Percentiles rank a stretch among this genome's conserved stretches.
Evolutionary conservation across 352 stramenopile species (phyloP).

Genomic region (Globisporangium echinulatum): DNA sequence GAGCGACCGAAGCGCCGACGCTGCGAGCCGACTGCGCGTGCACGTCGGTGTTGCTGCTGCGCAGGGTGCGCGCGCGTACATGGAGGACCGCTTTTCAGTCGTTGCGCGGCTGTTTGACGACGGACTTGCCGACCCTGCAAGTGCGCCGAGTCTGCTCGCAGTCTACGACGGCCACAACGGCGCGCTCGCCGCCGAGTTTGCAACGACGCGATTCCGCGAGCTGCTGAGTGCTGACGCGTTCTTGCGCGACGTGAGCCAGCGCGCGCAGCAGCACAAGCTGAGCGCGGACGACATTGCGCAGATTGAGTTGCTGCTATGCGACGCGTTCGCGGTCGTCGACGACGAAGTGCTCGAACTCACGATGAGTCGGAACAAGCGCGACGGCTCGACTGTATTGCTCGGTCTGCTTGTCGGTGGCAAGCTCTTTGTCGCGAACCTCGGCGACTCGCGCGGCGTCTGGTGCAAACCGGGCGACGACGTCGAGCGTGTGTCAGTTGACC

Average conservation of each 20-base stretch:
- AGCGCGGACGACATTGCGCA: slow-evolving; percentile 38
- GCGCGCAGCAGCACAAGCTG: slow-evolving; percentile 22
- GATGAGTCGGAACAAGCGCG: slow-evolving; percentile 58
- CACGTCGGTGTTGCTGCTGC: slow-evolving; percentile 41
- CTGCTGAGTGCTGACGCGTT: slow-evolving; percentile 42
- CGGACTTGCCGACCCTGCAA: slow-evolving; percentile 26
- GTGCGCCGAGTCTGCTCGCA: slow-evolving; percentile 47
- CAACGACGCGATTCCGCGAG: slow-evolving; percentile 48
- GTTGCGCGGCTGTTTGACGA: slow-evolving; percentile 56
- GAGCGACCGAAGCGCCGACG: slow-evolving; percentile 11
- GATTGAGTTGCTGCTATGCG: slow-evolving; percentile 43
- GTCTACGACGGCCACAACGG: slow-evolving; percentile 80
- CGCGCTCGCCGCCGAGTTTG: slow-evolving; percentile 59
- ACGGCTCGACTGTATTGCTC: slow-evolving; percentile 72
- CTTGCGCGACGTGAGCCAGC: slow-evolving; percentile 39
- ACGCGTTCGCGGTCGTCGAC: slow-evolving; percentile 56
- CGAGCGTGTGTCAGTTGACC: slow-evolving; percentile 65
- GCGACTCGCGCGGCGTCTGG: slow-evolving; percentile 66
- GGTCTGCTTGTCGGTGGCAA: slow-evolving; percentile 61
- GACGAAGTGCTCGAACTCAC: slow-evolving; percentile 69
- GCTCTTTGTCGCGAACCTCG: slow-evolving; percentile 72
- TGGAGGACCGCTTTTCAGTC: slow-evolving; percentile 74
- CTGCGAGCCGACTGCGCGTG: slow-evolving; percentile 26
- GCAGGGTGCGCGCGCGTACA: slow-evolving; percentile 67
- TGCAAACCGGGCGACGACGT: slow-evolving; percentile 30